Base-by-base conservation (phyloP, 192 early-diverging fungal genomes). In the Rhizoclosmatium sp. region DNA sequence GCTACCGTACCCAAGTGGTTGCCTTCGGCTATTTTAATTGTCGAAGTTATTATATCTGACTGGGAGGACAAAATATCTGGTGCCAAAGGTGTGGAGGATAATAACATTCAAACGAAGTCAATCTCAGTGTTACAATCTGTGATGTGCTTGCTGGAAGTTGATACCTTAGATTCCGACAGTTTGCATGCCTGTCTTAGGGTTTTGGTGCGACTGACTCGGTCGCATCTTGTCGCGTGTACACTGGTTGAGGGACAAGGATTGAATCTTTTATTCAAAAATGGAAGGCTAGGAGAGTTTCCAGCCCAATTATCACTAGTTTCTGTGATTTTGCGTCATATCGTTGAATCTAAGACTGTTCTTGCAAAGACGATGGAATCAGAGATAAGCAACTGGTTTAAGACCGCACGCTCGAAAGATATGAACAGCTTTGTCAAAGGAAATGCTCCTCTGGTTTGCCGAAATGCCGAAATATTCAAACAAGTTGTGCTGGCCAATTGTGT, bases 271-370 rank as follows among this genome's bases (percentile, higher is more conserved):
- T 91, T 95, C 82, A 82, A 87, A 16, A 77, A 86, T 19, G 78
- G 85, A 46, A 90, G 90, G 39, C 81, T 92, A 10, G 91, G 89
- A 65, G 88, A 88, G 44, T 93, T 95, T 78, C 87, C 91, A 60
- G 91, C 94, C 16, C 94, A 96, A 69, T 92, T 92, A 56, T 89
- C 91, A 47, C 88, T 97, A 59, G 87, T 93, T 9, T 83, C 93
- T 21, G 93, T 97, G 78, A 94, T 99, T n/a, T 76, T 99, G 65
- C 90, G 96, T 2, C 95, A 99, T 78, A 89, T 94, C 14, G 87
- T 97, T 71, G 97, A 99, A 81, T 88, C 91, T 72, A 71, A 82
- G 19, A 80, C 80, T 2, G 86, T 93, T 1, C 80, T 97, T 65
- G 82, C 85, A 71, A 72, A 79, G 51, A 82, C 88, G 4, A 94